phyloP scores from a whole-genome alignment of 2,329 filamentous ascomycete genomes.

The Neopestalotiopsis rosae region DNA sequence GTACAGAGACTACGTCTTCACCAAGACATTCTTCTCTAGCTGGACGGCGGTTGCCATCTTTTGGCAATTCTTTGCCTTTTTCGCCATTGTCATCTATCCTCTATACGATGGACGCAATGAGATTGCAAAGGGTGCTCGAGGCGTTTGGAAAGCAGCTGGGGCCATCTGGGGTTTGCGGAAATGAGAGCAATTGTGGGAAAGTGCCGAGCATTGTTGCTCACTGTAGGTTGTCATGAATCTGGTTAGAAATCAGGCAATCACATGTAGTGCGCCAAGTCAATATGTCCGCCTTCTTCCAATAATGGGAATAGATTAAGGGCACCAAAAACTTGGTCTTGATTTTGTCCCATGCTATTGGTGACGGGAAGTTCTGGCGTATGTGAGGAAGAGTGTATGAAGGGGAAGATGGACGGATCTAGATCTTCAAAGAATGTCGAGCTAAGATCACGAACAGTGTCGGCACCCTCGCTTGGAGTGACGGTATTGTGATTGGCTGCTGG shows the following conservation, averaged over 20 bases:
- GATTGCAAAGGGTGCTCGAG: slow-evolving; percentile 35
- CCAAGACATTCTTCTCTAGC: slow-evolving; percentile 48
- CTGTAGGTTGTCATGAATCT: too few species aligned
- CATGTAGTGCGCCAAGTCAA: slow-evolving; percentile 52
- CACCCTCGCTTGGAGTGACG: background rate
- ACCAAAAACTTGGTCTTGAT: slow-evolving; percentile 47
- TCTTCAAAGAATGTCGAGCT: slow-evolving; percentile 19
- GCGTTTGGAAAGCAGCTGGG: slow-evolving; percentile 6
- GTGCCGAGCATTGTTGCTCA: too few species aligned
- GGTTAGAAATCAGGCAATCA: slow-evolving; percentile 18
- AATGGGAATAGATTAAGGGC: slow-evolving; percentile 56
- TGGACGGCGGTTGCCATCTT: slow-evolving; percentile 51
- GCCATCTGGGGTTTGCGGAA: background rate
- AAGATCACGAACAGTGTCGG: slow-evolving; percentile 10
- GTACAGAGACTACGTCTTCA: slow-evolving; percentile 55
- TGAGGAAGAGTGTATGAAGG: slow-evolving; percentile 22
- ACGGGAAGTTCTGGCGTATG: slow-evolving; percentile 43
- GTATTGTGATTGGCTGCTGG: background rate
- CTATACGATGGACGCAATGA: slow-evolving; percentile 51
- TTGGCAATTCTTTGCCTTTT: slow-evolving; percentile 54
- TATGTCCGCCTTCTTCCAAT: slow-evolving; percentile 56
- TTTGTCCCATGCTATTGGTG: slow-evolving; percentile 42
- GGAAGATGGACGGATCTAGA: slow-evolving; percentile 30
- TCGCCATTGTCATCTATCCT: slow-evolving; percentile 51
- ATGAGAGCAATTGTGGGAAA: background rate